Evolutionary conservation across 2,329 filamentous ascomycete species (phyloP), one percentile per base, ranked within the genome.

Genomic region (Xylariaceae sp.): DNA sequence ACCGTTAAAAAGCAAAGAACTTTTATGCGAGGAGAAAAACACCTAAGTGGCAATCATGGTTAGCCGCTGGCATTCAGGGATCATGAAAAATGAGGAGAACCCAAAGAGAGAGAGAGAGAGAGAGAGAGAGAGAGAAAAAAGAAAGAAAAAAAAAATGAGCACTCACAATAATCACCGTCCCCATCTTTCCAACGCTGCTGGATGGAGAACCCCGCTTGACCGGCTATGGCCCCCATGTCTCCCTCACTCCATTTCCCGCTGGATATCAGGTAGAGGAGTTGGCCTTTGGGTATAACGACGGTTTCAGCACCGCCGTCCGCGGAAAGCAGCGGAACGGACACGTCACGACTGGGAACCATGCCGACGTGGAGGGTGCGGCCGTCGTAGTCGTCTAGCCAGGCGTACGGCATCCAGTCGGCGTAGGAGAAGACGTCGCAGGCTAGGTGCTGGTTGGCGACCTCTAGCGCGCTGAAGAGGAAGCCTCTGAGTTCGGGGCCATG

Each of bases 191-290:
- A 55, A 8, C 11, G 7, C 8, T 46, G 37, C 26, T 46, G 43
- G 5, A 55, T 34, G 19, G 9, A 37, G 26, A 55, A 55, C 29
- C 53, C 49, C 3, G 53, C 53, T 34, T 34, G 48, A 19, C 12
- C 19, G 26, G 27, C 42, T 32, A 55, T 45, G 19, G 12, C n/a
- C 1, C n/a, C 9, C 30, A 55, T 46, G n/a, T 27, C 44, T 8
- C 46, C 53, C n/a, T 39, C 32, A 7, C 48, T 40, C 53, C 53
- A 55, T 41, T 55, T 55, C 6, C 48, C 53, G 8, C 31, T 55
- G 9, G 30, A 19, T 7, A 40, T 11, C 6, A 55, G 3, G 27
- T 41, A 48, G 5, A 55, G 26, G 8, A 39, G 48, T 29, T 52
- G 34, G 6, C 49, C 53, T n/a, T 51, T 49, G 4, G 34, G 39